These are phyloP conservation scores for Fraxinus cuspidata DNA, from an alignment of 257 asterid genomes.

Conservation along the genomic window DNA sequence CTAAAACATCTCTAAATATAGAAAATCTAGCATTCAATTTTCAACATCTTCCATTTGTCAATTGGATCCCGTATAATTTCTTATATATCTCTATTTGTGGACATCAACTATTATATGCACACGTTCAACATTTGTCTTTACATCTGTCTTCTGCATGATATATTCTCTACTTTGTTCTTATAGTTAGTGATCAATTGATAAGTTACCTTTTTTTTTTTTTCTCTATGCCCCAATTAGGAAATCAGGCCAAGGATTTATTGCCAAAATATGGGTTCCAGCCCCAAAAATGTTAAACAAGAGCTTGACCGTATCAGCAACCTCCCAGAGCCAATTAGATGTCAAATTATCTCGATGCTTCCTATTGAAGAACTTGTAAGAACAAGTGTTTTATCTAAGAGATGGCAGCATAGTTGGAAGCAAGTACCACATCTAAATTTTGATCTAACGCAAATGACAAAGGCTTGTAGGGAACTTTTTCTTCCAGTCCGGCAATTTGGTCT, in stretches of 20 bases:
- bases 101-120: not conserved
- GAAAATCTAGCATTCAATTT: not conserved
- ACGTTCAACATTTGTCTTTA: not conserved
- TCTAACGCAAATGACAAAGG: not conserved
- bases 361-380: not conserved
- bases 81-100: not conserved
- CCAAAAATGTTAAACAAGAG: not conserved
- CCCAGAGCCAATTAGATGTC: constrained; percentile 1
- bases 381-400: not conserved
- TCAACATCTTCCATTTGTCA: not conserved
- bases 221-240: not conserved
- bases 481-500: not conserved
- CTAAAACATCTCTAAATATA: not conserved
- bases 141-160: not conserved
- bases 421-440: not conserved
- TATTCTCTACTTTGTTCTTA: not conserved
- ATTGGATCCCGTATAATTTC: not conserved
- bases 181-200: not conserved
- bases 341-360: not conserved
- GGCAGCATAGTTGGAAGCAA: not conserved
- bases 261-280: not conserved
- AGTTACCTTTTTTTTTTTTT: not conserved
- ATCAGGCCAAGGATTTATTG: not conserved
- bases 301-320: not conserved
- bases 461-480: not conserved